These are phyloP conservation scores for Trichocomaceae sp. DNA, from an alignment of 2,329 filamentous ascomycete genomes.

Conservation along the genomic window DNA sequence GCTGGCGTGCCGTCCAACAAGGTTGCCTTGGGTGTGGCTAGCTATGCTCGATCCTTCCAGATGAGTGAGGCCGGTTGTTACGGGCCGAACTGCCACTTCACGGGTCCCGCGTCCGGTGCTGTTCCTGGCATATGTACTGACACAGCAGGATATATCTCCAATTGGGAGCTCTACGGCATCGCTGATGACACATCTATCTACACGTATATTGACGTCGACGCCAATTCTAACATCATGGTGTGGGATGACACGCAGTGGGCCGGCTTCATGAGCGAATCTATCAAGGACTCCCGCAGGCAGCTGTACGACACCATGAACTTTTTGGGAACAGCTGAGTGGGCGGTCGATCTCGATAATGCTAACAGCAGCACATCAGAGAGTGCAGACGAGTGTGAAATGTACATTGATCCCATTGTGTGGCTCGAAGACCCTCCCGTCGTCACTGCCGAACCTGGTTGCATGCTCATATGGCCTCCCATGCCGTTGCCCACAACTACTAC, in stretches of 20 bases:
- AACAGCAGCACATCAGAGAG: not conserved
- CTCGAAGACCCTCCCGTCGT: not conserved
- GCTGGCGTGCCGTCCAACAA: slow-evolving; percentile 28
- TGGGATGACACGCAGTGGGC: not conserved
- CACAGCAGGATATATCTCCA: slow-evolving; percentile 30
- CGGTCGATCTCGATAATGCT: not conserved
- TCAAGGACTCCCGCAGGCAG: not conserved
- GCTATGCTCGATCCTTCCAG: slow-evolving; percentile 30
- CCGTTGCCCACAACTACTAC: not conserved
- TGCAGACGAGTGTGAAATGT: not conserved
- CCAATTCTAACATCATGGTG: not conserved
- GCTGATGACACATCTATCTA: not conserved
- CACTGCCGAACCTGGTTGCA: not conserved
- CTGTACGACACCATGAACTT: not conserved
- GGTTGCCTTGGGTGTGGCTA: slow-evolving; percentile 27
- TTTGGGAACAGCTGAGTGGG: not conserved
- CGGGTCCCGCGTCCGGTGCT: slow-evolving; percentile 26
- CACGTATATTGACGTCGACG: not conserved
- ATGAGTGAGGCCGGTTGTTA: slow-evolving; percentile 27
- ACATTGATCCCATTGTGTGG: not conserved
- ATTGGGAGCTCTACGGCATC: not conserved
- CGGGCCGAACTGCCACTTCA: slow-evolving; percentile 26
- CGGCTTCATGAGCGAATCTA: not conserved
- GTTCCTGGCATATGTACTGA: slow-evolving; percentile 30
- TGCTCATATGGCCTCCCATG: not conserved